Evolutionary conservation across 139 green algal genomes (phyloP), one percentile per base, ranked within the genome.

Genomic region (Micractinium conductrix): DNA sequence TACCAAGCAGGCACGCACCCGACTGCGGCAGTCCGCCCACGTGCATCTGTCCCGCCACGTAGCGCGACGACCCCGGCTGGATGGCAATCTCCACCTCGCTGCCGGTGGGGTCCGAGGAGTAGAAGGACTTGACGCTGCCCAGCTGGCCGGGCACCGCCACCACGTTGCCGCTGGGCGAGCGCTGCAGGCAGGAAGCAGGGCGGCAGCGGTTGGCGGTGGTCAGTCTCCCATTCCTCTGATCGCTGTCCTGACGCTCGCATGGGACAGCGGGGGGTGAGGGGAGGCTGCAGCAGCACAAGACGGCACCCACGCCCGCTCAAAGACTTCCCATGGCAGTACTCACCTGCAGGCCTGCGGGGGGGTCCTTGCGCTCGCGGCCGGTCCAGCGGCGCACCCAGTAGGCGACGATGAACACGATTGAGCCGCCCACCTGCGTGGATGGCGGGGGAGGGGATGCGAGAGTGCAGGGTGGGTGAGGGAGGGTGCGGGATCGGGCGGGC

Each of bases 1-100:
- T n/a, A n/a, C n/a, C n/a, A n/a, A n/a, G n/a, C n/a, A n/a, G n/a
- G 53, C 17, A 37, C 7, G 67, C 74, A 80, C 74, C 74, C 33
- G 74, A 80, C 45, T 80, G 74, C 74, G 74, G 74, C 74, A 80
- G 65, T 10, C 65, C 65, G 65, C 65, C 65, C 33, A 72, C 74
- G 45, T 80, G 74, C 76, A 82, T 82, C 76, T 82, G 76, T 22
- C 76, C 76, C 21, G 48, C 76, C 43, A 50, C 42, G 33, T 65
- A 74, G 62, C 78, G 78, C 62, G 78, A 62, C 55, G 55, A 74
- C 37, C 78, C 78, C 14, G 78, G 78, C 78, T 83, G 78, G 42
- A 83, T 83, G 53, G 78, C 78, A 65, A 83, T 83, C 62, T 83
- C 78, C 33, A 83, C 28, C 62, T 83, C 78, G 9, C 24, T 44